Evolutionary conservation across 2,329 filamentous ascomycete species (phyloP).

Genomic region (Cladosporium sp.): DNA sequence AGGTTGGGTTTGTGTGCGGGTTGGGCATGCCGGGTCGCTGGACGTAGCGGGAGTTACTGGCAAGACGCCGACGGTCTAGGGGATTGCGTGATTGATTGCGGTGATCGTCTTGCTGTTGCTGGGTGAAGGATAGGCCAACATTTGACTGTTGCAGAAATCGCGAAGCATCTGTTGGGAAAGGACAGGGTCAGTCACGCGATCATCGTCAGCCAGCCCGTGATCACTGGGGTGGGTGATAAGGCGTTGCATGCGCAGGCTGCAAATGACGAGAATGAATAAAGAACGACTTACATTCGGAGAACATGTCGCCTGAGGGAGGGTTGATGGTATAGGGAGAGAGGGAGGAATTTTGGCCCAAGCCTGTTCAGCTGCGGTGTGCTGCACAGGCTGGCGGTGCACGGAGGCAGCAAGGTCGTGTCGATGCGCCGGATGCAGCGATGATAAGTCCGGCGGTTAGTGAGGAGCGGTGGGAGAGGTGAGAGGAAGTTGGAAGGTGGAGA

Average conservation of each 20-base stretch:
- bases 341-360: background rate
- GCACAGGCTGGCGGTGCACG: background rate
- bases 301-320: slow-evolving; percentile 49
- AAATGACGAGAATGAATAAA: slow-evolving; percentile 23
- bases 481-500: background rate
- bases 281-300: slow-evolving; percentile 74
- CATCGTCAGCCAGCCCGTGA: slow-evolving; percentile 26
- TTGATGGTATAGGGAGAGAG: too few species aligned
- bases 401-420: slow-evolving; percentile 2
- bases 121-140: slow-evolving; percentile 74
- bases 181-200: slow-evolving; percentile 41
- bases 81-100: slow-evolving; percentile 42
- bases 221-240: slow-evolving; percentile 15
- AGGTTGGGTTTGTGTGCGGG: slow-evolving; percentile 64
- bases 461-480: background rate
- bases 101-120: slow-evolving; percentile 37
- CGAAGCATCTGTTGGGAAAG: slow-evolving; percentile 71
- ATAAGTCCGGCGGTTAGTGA: slow-evolving; percentile 5
- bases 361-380: slow-evolving; percentile 5
- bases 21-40: slow-evolving; percentile 52
- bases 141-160: slow-evolving; percentile 95
- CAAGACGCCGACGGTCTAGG: slow-evolving; percentile 44
- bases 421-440: slow-evolving; percentile 13
- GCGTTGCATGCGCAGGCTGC: background rate
- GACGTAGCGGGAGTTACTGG: slow-evolving; percentile 44